Base-by-base conservation (phyloP, 768 basidiomycete genomes). In the Kwoniella botswanensis region DNA sequence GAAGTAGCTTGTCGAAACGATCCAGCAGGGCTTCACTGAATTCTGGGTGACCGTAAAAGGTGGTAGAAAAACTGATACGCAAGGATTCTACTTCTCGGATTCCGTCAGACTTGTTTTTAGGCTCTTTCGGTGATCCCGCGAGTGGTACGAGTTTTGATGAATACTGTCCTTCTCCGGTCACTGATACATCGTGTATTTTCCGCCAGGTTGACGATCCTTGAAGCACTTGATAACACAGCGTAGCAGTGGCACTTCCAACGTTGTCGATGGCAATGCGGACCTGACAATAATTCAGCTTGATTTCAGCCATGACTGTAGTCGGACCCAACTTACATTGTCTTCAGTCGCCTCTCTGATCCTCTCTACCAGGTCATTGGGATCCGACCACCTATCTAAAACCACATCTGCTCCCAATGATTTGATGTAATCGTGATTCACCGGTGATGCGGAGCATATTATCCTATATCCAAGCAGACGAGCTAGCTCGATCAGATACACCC, bases 381-480 rank as follows among this genome's bases (percentile, higher is more conserved):
- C 53, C 7, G 61, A 57, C 72, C 73, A 74, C 12, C 78, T 44
- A 70, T 87, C 86, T 67, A 86, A 85, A 5, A 86, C 84, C 4
- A 82, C 84, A 43, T 85, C 82, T 0, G 87, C 88, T 4, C 88
- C 87, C 10, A 86, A 76, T 1, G 77, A 70, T 54, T 83, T 83
- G 21, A 87, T 72, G 18, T 85, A 75, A 0, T 79, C 82, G 56
- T 82, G 80, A 71, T 86, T 86, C 43, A 76, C 72, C 17, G 84
- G 79, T 0, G 86, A 87, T 4, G 86, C 84, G 24, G 86, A 86
- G 7, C 87, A 84, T 21, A 86, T 82, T 57, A 88, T 85, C 26
- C 83, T 83, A 68, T 86, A 83, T 17, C 87, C 87, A 0, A 85
- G 74, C 3, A 85, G 76, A 44, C 85, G 84, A 1, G 85, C 85